Evolutionary conservation across 2,329 filamentous ascomycete genomes (phyloP).

Genomic region (Curvularia sp.): DNA sequence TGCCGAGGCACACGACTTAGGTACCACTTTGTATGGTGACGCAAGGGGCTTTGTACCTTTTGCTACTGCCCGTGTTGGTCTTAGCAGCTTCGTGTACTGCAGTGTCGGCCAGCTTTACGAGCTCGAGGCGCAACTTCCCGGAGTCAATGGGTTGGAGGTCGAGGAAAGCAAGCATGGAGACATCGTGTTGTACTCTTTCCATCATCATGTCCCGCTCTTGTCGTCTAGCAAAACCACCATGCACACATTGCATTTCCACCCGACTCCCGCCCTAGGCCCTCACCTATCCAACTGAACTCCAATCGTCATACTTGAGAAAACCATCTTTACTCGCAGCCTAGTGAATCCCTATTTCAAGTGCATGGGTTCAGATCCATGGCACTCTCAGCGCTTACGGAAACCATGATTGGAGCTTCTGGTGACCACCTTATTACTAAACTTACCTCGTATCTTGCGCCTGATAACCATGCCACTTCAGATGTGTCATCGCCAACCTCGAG

Average conservation of each 20-base stretch:
- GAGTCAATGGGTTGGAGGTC: neutral
- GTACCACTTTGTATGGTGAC: constrained; percentile 14
- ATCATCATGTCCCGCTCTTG: neutral
- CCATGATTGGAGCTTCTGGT: constrained; percentile 7
- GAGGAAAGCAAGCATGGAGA: neutral
- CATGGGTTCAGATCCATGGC: neutral
- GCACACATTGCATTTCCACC: neutral
- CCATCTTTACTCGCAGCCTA: constrained; percentile 1
- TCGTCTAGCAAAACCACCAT: neutral
- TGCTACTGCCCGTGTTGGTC: neutral
- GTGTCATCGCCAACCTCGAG: neutral
- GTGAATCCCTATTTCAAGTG: neutral
- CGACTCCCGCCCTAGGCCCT: neutral
- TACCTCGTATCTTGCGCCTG: constrained; percentile 9
- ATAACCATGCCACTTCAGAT: neutral
- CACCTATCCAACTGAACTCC: neutral
- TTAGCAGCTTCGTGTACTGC: neutral
- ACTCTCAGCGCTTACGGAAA: neutral
- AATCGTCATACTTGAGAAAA: neutral
- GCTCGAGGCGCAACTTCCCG: neutral
- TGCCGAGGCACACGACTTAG: constrained; percentile 14
- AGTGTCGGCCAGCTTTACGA: neutral
- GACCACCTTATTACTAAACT: constrained; percentile 14
- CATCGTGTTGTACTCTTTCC: neutral
- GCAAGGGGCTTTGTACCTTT: neutral